Percentiles rank a stretch among this genome's conserved stretches.
Conservation (phyloP, 1,284 basidiomycete genomes). For the Trametes polyzona region DNA sequence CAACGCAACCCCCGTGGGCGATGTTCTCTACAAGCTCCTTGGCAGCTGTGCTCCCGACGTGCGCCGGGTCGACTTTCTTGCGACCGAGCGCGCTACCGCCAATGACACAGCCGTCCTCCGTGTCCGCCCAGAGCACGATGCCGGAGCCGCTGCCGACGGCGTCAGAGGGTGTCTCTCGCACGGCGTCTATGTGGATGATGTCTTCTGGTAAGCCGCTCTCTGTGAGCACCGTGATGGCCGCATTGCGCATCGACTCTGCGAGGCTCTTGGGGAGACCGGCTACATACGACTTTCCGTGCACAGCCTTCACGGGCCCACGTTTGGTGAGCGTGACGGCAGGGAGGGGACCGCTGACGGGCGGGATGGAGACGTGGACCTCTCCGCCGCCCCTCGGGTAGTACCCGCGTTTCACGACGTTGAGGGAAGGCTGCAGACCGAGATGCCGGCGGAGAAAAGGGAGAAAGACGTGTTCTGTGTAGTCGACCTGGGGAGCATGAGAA, state of each 20-base stretch:
- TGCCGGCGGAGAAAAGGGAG: conserved; percentile 64
- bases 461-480: conserved; percentile 65
- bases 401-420: conserved; percentile 58
- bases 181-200: conserved; percentile 44
- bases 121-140: conserved; percentile 72
- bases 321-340: conserved; percentile 52
- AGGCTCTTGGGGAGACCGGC: conserved; percentile 58
- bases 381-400: conserved; percentile 77
- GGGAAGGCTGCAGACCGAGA: conserved; percentile 50
- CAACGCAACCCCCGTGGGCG: conserved; percentile 65
- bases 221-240: conserved; percentile 49
- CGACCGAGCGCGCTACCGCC: conserved; percentile 66
- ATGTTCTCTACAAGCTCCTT: conserved; percentile 57
- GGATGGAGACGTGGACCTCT: conserved; percentile 50
- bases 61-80: conserved; percentile 47
- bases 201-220: conserved; percentile 27
- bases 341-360: conserved; percentile 45
- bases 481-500: conserved; percentile 66
- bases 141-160: conserved; percentile 66
- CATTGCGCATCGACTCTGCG: conserved; percentile 56
- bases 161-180: conserved; percentile 50
- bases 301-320: conserved; percentile 52
- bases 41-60: conserved; percentile 63
- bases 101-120: conserved; percentile 62
- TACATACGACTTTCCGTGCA: conserved; percentile 64